Conservation (phyloP, 805 yeast genomes). For the Kockiozyma suomiensis region DNA sequence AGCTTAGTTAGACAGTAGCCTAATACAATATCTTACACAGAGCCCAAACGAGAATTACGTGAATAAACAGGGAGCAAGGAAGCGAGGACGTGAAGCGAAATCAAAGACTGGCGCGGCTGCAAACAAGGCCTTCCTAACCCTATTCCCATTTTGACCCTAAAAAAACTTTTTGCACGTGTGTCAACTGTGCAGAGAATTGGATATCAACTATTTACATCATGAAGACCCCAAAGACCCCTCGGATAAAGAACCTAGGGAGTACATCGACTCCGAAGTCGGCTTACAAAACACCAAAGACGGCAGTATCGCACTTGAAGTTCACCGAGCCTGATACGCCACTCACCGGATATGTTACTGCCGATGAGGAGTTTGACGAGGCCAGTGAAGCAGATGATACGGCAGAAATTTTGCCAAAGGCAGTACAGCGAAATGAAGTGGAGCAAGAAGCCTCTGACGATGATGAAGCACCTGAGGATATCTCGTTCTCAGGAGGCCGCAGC, state of each 20-base stretch:
- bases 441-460: slow-evolving; percentile 15
- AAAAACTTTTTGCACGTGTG: too few relatives aligned
- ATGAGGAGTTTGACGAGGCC: slow-evolving; percentile 10
- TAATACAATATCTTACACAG: too few relatives aligned
- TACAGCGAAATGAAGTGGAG: background rate
- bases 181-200: too few relatives aligned
- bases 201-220: background rate
- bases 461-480: slow-evolving; percentile 33
- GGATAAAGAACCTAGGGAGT: background rate
- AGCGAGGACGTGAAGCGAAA: too few relatives aligned
- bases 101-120: too few relatives aligned
- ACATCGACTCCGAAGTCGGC: slow-evolving; percentile 2
- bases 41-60: too few relatives aligned
- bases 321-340: slow-evolving; percentile 21
- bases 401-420: background rate
- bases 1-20: background rate
- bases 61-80: too few relatives aligned
- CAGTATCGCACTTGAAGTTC: slow-evolving; percentile 19
- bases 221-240: background rate
- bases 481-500: slow-evolving; percentile 14
- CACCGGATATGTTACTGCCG: slow-evolving; percentile 26
- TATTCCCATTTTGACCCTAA: background rate
- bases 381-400: background rate
- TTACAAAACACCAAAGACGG: slow-evolving; percentile 6
- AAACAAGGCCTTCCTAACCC: too few relatives aligned